Evolutionary conservation across 345 rosid species (phyloP), one percentile per base, ranked within the genome.

Genomic region (Linum trigynum): DNA sequence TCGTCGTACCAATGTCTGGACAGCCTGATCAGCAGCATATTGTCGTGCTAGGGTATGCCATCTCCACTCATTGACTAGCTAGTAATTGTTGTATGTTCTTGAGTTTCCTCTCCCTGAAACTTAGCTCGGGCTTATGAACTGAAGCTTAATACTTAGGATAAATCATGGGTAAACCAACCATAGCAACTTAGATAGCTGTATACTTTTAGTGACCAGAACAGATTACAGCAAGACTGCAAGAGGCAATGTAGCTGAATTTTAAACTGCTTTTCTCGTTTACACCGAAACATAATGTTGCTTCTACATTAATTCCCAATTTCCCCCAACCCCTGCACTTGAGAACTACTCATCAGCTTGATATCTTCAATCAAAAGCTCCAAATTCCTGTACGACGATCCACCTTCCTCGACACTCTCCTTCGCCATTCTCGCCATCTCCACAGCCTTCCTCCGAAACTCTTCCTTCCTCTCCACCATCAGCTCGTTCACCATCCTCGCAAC

Each of bases 391-490:
- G 86, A 84, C 40, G 83, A 74, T 3, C 91, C 85, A 7, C 80
- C 81, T 67, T 70, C 77, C 7, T 59, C 57, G 0, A 71, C 67
- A 10, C 75, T 67, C 14, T 61, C 57, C 8, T 41, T 77, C 0
- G 85, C 81, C 62, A 66, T 6, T 38, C 53, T 65, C 0, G 83
- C 79, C 77, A 73, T 68, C 42, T 50, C 39, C 0, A 67, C 66
- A 1, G 73, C 61, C 5, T 79, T 65, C 65, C 62, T 71, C 0
- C 35, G 48, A 40, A 81, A 67, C 71, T 63, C 86, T 14, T 69
- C 89, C 69, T 68, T 77, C 76, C 45, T 74, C 9, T 81, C 78
- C 69, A 61, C 87, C 98, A 84, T 85, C 45, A 89, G 65, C 63
- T 83, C 86, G 5, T 61, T 72, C 63, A 80, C 85, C 78, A 80